A percentile compares a stretch with the other conserved stretches of the same genome.
Conservation (phyloP, 2,329 filamentous ascomycete genomes). For the Botrytis cinerea region DNA sequence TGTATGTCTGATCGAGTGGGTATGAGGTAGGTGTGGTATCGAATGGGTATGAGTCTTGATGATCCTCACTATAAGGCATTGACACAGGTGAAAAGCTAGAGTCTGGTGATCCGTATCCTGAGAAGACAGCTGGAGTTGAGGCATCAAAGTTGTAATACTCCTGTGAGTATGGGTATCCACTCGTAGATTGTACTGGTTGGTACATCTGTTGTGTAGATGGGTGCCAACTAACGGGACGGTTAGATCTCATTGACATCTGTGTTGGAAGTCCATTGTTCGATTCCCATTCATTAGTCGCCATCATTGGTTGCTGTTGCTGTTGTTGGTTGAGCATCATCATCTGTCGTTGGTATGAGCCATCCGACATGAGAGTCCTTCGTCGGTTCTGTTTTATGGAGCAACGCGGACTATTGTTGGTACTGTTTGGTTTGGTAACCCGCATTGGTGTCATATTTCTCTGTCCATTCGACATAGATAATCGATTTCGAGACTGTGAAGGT, state of each 20-base stretch:
- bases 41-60: slow-evolving; percentile 26
- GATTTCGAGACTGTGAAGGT: slow-evolving; percentile 51
- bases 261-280: slow-evolving; percentile 41
- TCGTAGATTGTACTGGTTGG: slow-evolving; percentile 43
- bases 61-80: slow-evolving; percentile 46
- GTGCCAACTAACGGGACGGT: slow-evolving; percentile 75
- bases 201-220: slow-evolving; percentile 56
- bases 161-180: slow-evolving; percentile 44
- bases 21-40: slow-evolving; percentile 26
- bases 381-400: slow-evolving; percentile 51
- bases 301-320: slow-evolving; percentile 41
- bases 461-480: slow-evolving; percentile 50
- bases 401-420: slow-evolving; percentile 69
- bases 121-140: slow-evolving; percentile 54
- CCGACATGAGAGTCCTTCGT: slow-evolving; percentile 59
- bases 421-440: slow-evolving; percentile 65
- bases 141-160: slow-evolving; percentile 33
- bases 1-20: slow-evolving; percentile 27
- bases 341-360: slow-evolving; percentile 41
- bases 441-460: slow-evolving; percentile 54
- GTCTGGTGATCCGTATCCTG: slow-evolving; percentile 58
- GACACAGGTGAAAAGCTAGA: slow-evolving; percentile 57
- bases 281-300: slow-evolving; percentile 49
- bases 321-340: slow-evolving; percentile 41
- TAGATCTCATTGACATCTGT: slow-evolving; percentile 41